A percentile compares a stretch with the other conserved stretches of the same genome.
phyloP scores from a whole-genome alignment of 768 basidiomycete species.

The Leccinum obscurum region DNA sequence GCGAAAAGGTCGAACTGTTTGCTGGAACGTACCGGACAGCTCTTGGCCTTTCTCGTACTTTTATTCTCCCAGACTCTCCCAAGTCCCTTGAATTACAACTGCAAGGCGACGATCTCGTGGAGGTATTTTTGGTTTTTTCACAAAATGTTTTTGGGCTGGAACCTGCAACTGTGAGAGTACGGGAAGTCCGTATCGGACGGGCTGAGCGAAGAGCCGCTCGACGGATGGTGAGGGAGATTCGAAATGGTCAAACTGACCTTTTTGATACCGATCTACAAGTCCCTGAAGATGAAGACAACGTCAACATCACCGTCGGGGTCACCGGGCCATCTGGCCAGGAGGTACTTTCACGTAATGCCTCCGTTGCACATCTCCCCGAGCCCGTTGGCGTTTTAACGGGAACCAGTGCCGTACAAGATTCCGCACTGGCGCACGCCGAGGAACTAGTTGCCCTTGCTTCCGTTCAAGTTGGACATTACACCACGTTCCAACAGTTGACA shows the following conservation, averaged over 20 bases:
- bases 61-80: slow-evolving; percentile 90
- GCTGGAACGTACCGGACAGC: slow-evolving; percentile 91
- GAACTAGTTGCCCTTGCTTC: slow-evolving; percentile 68
- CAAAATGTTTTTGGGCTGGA: slow-evolving; percentile 93
- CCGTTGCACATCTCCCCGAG: slow-evolving; percentile 29
- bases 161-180: slow-evolving; percentile 91
- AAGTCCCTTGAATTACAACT: slow-evolving; percentile 83
- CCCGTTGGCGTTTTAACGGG: slow-evolving; percentile 30
- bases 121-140: slow-evolving; percentile 87
- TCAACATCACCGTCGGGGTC: slow-evolving; percentile 64
- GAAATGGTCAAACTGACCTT: slow-evolving; percentile 47
- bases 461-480: slow-evolving; percentile 79
- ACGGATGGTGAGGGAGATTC: slow-evolving; percentile 70
- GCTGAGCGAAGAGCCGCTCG: slow-evolving; percentile 85
- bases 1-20: slow-evolving; percentile 92
- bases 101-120: slow-evolving; percentile 90
- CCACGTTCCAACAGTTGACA: slow-evolving; percentile 86
- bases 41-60: slow-evolving; percentile 86
- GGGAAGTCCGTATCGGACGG: slow-evolving; percentile 88
- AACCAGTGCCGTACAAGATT: slow-evolving; percentile 29
- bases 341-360: slow-evolving; percentile 30
- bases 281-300: slow-evolving; percentile 52
- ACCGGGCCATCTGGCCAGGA: slow-evolving; percentile 48
- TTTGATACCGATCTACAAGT: slow-evolving; percentile 46
- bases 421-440: slow-evolving; percentile 51